Percentiles rank a stretch among this genome's conserved stretches.
phyloP scores from a whole-genome alignment of 2,329 filamentous ascomycete genomes.

The Claviceps cyperi region DNA sequence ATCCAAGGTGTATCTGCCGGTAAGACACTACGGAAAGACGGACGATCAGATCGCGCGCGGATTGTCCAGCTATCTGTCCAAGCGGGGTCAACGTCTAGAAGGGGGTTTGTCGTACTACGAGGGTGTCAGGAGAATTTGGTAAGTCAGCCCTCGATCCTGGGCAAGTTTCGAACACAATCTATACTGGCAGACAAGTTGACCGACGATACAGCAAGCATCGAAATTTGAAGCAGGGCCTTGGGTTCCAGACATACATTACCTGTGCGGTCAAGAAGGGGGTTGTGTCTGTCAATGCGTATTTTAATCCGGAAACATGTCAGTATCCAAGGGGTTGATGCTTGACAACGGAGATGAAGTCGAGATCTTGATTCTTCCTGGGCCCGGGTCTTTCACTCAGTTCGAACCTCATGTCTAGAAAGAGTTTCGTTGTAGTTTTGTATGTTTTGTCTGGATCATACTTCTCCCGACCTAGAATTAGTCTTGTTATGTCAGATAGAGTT shows the following conservation, averaged over 20 bases:
- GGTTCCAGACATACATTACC: not conserved
- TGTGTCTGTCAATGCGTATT: not conserved
- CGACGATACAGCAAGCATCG: not conserved
- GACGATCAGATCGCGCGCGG: not conserved
- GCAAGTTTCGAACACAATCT: not conserved
- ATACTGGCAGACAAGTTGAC: not conserved
- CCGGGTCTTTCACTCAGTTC: too few species aligned
- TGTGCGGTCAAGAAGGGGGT: not conserved
- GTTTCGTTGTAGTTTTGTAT: too few species aligned
- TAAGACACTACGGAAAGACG: constrained; percentile 17
- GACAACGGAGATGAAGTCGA: too few species aligned
- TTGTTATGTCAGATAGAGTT: too few species aligned
- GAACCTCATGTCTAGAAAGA: too few species aligned
- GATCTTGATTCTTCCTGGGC: too few species aligned
- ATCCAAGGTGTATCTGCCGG: constrained; percentile 20
- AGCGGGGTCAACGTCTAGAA: not conserved
- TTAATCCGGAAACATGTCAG: not conserved
- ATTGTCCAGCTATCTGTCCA: not conserved
- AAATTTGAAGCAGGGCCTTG: not conserved
- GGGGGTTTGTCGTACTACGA: not conserved
- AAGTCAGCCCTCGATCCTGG: not conserved
- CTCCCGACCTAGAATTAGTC: too few species aligned
- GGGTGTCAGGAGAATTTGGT: not conserved
- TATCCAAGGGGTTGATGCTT: not conserved
- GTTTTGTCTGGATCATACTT: too few species aligned